These are phyloP conservation scores for Wickerhamiella domercqiae DNA, from an alignment of 805 yeast genomes.

Conservation along the genomic window DNA sequence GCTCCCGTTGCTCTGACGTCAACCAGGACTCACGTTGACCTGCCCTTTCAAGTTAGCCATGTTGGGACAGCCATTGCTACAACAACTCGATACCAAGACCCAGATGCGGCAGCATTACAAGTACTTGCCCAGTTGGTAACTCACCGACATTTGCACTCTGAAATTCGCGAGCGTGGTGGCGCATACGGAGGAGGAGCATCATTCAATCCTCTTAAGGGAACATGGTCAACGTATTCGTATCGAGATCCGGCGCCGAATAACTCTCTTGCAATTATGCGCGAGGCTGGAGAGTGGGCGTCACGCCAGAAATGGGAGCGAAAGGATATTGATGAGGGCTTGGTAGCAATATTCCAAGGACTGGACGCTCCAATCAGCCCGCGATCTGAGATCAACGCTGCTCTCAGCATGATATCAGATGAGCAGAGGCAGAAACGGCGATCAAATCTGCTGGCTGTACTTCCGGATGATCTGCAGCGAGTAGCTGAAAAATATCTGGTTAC, in stretches of 20 bases:
- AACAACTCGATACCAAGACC: slow-evolving; percentile 34
- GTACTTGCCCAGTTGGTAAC: slow-evolving; percentile 67
- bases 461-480: slow-evolving; percentile 45
- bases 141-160: slow-evolving; percentile 72
- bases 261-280: slow-evolving; percentile 45
- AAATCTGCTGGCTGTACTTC: slow-evolving; percentile 48
- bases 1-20: slow-evolving; percentile 6
- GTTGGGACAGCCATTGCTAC: slow-evolving; percentile 56
- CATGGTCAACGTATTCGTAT: slow-evolving; percentile 72
- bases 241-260: slow-evolving; percentile 80
- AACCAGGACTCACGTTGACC: slow-evolving; percentile 36
- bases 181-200: slow-evolving; percentile 95
- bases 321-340: slow-evolving; percentile 78
- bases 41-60: slow-evolving; percentile 84
- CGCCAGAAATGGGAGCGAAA: slow-evolving; percentile 38
- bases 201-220: slow-evolving; percentile 68
- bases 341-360: slow-evolving; percentile 76
- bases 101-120: slow-evolving; percentile 77
- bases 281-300: slow-evolving; percentile 36
- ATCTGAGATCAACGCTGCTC: slow-evolving; percentile 54
- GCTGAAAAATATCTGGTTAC: slow-evolving; percentile 47
- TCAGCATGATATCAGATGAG: slow-evolving; percentile 62
- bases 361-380: slow-evolving; percentile 81
- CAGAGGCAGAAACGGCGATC: slow-evolving; percentile 71
- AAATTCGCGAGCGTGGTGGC: slow-evolving; percentile 89